Base-by-base conservation (phyloP, 768 basidiomycete species). In the Amylocystis lapponica region DNA sequence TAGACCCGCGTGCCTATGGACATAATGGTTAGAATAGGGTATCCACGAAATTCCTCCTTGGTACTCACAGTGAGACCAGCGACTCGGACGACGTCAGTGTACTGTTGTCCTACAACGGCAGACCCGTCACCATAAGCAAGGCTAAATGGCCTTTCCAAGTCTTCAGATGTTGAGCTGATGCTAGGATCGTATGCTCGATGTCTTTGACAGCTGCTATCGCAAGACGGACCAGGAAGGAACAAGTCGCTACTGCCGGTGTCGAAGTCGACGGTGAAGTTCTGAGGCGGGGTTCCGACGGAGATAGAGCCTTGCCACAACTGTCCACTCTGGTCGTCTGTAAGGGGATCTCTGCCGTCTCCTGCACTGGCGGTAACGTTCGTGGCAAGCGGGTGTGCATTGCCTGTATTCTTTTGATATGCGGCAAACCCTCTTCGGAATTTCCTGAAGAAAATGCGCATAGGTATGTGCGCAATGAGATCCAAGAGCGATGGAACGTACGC, bases 111-210 rank as follows among this genome's bases (percentile, higher is more conserved):
- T 2, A 53, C 40, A 3, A 74, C 72, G 4, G 63, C 56, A 1
- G 68, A 70, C 4, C 75, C 74, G 48, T 79, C 76, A 23, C 71
- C 77, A 48, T 72, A 78, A 12, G 57, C 45, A 41, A 79, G 66
- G 14, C 50, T 56, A 53, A 76, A 76, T 2, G 50, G 54, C 40
- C 58, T 48, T n/a, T 56, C 37, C 3, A 57, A 44, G 39, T 64
- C 54, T 7, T 40, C 36, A 2, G 75, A 62, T 4, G 74, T 69
- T 1, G 66, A 61, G 43, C 70, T 72, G 7, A 51, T 45, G 31
- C 48, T 20, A 4, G 71, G 60, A 47, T 70, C 47, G 52, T 69
- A 75, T 7, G 56, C 22, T 14, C 54, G 59, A 41, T 74, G 71
- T 4, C 65, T 63, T 9, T 60, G 52, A 50, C 72, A 74, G 26